Evolutionary conservation across 805 yeast species (phyloP), one percentile per base, ranked within the genome.

Genomic region (Hanseniaspora valbyensis): DNA sequence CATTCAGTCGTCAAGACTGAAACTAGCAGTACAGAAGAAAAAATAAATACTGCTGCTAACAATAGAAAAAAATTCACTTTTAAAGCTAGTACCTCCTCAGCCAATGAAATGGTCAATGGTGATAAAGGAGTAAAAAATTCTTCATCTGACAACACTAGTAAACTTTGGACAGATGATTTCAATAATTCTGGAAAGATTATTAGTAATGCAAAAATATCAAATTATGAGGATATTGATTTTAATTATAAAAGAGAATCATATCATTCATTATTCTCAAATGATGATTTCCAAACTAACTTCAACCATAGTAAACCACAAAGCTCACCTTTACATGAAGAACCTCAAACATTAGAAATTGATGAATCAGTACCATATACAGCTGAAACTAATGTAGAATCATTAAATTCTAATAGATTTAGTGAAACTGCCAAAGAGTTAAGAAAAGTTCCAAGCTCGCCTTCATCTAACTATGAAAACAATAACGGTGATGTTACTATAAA

Each of bases 261-360:
- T 24, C 57, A 54, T 33, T 56, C 58, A n/a, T 50, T 56, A 16
- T 54, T 52, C 38, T 53, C 58, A 4, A 53, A 32, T 33, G 44
- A 48, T n/a, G 50, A 39, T 37, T n/a, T n/a, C n/a, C n/a, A 14
- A 4, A 37, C 14, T 25, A 6, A 4, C 22, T 28, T 3, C 8
- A 10, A 38, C 4, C 10, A 12, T 12, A 16, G 6, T 30, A 30
- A 12, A 26, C 38, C 38, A 18, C 32, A 21, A 25, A 29, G 32
- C 2, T 26, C 42, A n/a, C n/a, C 54, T 3, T 49, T 52, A 24
- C 36, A 36, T 6, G 52, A 53, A 12, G 38, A 44, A 12, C 13
- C 28, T 29, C 34, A 16, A 12, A 21, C 16, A n/a, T n/a, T 16
- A 19, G 28, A 37, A 24, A 38, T 18, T 10, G 18, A 33, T 22